These are phyloP conservation scores for Neopestalotiopsis sp. DNA, from an alignment of 2,329 filamentous ascomycete species.

Conservation along the genomic window DNA sequence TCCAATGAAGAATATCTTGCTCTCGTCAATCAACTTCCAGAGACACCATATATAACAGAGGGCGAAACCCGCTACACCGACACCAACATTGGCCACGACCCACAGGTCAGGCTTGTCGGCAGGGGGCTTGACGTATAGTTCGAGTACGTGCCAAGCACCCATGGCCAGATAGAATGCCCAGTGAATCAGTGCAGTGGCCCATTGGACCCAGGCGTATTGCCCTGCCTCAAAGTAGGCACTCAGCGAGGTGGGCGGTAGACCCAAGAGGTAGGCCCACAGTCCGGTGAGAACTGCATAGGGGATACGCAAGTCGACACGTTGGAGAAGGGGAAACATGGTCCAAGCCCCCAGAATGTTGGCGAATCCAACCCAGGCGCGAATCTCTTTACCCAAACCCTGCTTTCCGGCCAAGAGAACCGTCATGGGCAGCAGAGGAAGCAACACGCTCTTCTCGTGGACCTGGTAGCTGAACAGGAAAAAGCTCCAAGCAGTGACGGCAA, in stretches of 20 bases:
- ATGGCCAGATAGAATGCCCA: slow-evolving; percentile 77
- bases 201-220: slow-evolving; percentile 50
- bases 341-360: slow-evolving; percentile 88
- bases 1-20: slow-evolving; percentile 49
- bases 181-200: slow-evolving; percentile 73
- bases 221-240: slow-evolving; percentile 67
- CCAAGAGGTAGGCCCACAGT: slow-evolving; percentile 90
- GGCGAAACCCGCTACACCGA: slow-evolving; percentile 84
- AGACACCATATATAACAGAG: slow-evolving; percentile 93
- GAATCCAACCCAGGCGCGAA: slow-evolving; percentile 92
- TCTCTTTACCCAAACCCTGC: slow-evolving; percentile 76
- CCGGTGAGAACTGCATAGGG: slow-evolving; percentile 86
- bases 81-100: slow-evolving; percentile 87
- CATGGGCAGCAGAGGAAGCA: slow-evolving; percentile 92
- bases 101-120: slow-evolving; percentile 86
- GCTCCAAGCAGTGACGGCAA: slow-evolving; percentile 88
- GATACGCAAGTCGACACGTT: slow-evolving; percentile 80
- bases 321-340: slow-evolving; percentile 92
- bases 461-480: slow-evolving; percentile 99
- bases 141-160: slow-evolving; percentile 79
- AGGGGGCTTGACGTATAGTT: slow-evolving; percentile 72
- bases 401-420: slow-evolving; percentile 82
- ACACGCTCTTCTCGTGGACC: slow-evolving; percentile 96
- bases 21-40: slow-evolving; percentile 67
- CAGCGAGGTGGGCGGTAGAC: slow-evolving; percentile 79